These are phyloP conservation scores for Lagenidium giganteum DNA, from an alignment of 352 stramenopile genomes.

Conservation along the genomic window DNA sequence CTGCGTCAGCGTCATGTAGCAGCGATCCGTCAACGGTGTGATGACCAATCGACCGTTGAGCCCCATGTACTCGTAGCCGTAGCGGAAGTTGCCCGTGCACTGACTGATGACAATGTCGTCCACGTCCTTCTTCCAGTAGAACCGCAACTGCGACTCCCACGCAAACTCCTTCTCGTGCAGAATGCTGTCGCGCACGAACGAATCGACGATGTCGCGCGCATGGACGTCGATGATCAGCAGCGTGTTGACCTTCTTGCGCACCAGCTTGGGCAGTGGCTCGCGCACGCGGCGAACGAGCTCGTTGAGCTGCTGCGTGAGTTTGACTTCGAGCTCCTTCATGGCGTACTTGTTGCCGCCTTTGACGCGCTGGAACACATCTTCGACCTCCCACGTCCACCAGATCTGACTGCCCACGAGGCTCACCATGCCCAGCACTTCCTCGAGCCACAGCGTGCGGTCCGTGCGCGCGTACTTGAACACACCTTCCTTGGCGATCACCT, in stretches of 20 bases:
- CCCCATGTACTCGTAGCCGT: slow-evolving; percentile 94
- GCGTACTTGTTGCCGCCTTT: slow-evolving; percentile 90
- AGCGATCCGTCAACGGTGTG: slow-evolving; percentile 90
- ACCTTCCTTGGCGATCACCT: slow-evolving; percentile 90
- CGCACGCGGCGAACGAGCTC: slow-evolving; percentile 89
- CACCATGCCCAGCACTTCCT: slow-evolving; percentile 90
- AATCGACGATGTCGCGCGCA: slow-evolving; percentile 86
- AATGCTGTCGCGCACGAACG: slow-evolving; percentile 88
- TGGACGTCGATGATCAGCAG: slow-evolving; percentile 90
- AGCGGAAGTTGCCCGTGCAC: slow-evolving; percentile 89
- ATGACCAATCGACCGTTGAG: slow-evolving; percentile 90
- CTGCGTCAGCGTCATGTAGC: slow-evolving; percentile 93
- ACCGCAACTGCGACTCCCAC: slow-evolving; percentile 87
- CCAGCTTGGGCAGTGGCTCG: slow-evolving; percentile 75
- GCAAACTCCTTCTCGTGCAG: slow-evolving; percentile 89
- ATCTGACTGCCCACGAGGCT: slow-evolving; percentile 90
- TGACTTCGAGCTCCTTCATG: slow-evolving; percentile 90
- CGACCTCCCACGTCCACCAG: slow-evolving; percentile 94
- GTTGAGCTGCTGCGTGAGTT: slow-evolving; percentile 87
- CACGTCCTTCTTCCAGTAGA: slow-evolving; percentile 90
- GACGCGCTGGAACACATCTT: slow-evolving; percentile 90
- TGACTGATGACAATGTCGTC: slow-evolving; percentile 90
- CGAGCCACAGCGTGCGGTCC: slow-evolving; percentile 86
- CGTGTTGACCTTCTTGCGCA: slow-evolving; percentile 92
- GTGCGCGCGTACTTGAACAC: slow-evolving; percentile 90